Evolutionary conservation across 352 stramenopile species (phyloP), one percentile per base, ranked within the genome.

Genomic region (Phytophthora pistaciae): DNA sequence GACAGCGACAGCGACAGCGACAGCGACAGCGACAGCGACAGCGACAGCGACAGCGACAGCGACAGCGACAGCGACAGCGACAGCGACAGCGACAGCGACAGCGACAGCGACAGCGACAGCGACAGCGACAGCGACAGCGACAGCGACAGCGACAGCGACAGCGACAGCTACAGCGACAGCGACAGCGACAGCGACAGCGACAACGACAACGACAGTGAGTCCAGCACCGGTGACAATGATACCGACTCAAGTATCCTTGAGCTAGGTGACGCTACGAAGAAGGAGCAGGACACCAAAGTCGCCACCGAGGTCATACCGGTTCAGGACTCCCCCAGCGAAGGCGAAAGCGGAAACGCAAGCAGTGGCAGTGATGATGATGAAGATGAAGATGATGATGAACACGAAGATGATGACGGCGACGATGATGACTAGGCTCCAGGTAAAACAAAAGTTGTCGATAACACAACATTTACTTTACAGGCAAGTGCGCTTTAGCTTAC

Each of bases 41-140:
- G 6, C n/a, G 40, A 48, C 4, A 48, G 13, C 13, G 16, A 20
- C 40, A 48, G 14, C 6, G 36, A 42, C 36, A 42, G 9, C 9
- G 33, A 40, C 33, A 40, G 10, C 13, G 36, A 44, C 44, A 50
- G 33, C 21, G 9, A 31, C 9, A 63, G 52, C 27, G 27, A 29
- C 3, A 29, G 27, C 11, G 62, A 50, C 2, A 66, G 13, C 11
- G 11, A 46, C 7, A 23, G 18, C 27, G 38, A 54, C 50, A 57
- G 29, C n/a, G 60, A 60, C 61, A 58, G 5, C 18, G 21, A 46
- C 60, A 56, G 60, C 3, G 57, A 18, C 23, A 54, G n/a, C 46
- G 25, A 44, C 25, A 71, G 21, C 49, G 27, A 36, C 53, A 56
- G 44, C 49, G 52, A 68, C 50, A 68, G 16, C 38, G 36, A 18